Conservation (phyloP, 2,329 filamentous ascomycete genomes). For the Botryosphaeria dothidea region DNA sequence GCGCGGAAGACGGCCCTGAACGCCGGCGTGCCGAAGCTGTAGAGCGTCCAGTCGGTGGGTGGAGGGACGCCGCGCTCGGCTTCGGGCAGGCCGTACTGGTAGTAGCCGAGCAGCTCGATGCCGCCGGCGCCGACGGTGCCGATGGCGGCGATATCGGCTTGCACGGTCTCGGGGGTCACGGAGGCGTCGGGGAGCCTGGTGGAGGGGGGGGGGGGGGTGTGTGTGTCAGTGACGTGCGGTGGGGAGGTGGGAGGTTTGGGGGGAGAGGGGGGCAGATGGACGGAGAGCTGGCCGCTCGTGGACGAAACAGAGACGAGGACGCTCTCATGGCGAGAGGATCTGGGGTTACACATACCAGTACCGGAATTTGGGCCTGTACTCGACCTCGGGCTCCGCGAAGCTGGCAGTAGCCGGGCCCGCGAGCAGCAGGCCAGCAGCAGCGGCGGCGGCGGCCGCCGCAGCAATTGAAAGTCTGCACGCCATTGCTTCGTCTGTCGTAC, state of each 20-base stretch:
- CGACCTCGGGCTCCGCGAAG: constrained; percentile 6
- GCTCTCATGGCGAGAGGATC: background rate
- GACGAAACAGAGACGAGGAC: background rate
- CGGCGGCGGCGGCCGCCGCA: background rate
- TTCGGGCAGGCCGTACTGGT: constrained; percentile 24
- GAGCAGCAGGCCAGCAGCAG: constrained; percentile 1
- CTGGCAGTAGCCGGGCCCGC: background rate
- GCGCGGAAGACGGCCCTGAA: constrained; percentile 32
- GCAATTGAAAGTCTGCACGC: background rate
- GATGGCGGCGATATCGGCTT: constrained; percentile 21
- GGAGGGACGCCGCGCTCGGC: constrained; percentile 17
- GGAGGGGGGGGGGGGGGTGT: background rate
- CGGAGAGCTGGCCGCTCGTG: too few relatives aligned
- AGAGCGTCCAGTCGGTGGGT: constrained; percentile 39
- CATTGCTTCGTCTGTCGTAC: background rate
- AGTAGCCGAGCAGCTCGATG: constrained; percentile 26
- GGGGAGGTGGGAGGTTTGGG: too few relatives aligned
- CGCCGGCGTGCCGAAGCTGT: constrained; percentile 43
- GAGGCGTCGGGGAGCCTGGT: constrained; percentile 28
- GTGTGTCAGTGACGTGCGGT: background rate
- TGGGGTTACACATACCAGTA: constrained; percentile 24
- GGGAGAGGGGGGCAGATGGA: too few relatives aligned
- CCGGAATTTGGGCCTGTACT: constrained; percentile 26
- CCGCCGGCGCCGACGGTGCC: constrained; percentile 24
- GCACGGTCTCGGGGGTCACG: constrained; percentile 20